Evolutionary conservation across 2,329 filamentous ascomycete genomes (phyloP).

Genomic region (Xylariaceae sp.): DNA sequence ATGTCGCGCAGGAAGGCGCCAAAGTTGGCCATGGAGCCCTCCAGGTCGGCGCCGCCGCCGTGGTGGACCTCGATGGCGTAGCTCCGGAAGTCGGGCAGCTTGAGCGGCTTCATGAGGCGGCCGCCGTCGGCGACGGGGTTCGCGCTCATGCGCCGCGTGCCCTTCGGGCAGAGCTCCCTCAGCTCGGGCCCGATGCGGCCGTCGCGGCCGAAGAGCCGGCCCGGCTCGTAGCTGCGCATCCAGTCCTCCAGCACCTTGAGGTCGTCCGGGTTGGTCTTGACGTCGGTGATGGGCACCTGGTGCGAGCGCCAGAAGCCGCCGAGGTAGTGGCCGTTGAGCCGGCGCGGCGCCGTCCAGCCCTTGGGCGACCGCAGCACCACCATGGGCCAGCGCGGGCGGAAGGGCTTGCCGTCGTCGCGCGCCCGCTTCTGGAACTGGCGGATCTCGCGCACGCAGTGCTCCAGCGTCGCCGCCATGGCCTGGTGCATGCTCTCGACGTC

Average conservation of each 20-base stretch:
- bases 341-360: constrained; percentile 70
- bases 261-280: constrained; percentile 56
- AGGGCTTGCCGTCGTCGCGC: constrained; percentile 60
- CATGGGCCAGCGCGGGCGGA: constrained; percentile 72
- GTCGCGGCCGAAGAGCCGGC: constrained; percentile 58
- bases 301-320: constrained; percentile 75
- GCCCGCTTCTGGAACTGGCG: constrained; percentile 61
- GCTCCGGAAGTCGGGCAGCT: constrained; percentile 61
- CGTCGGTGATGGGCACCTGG: constrained; percentile 69
- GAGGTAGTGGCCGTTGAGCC: constrained; percentile 62
- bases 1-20: constrained; percentile 60
- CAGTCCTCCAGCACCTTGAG: constrained; percentile 64
- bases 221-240: constrained; percentile 71
- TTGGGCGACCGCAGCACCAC: constrained; percentile 70
- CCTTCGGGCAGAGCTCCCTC: constrained; percentile 55
- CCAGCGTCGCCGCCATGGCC: constrained; percentile 70
- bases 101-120: constrained; percentile 56
- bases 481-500: constrained; percentile 71
- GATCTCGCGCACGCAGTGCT: constrained; percentile 65
- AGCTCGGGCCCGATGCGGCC: constrained; percentile 58
- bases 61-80: constrained; percentile 58
- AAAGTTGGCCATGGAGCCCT: constrained; percentile 64
- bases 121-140: constrained; percentile 72
- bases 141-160: constrained; percentile 64
- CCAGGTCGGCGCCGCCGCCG: constrained; percentile 51